These are phyloP conservation scores for Podospora bellae-mahoneyi DNA, from an alignment of 495 filamentous ascomycete species.

Conservation along the genomic window DNA sequence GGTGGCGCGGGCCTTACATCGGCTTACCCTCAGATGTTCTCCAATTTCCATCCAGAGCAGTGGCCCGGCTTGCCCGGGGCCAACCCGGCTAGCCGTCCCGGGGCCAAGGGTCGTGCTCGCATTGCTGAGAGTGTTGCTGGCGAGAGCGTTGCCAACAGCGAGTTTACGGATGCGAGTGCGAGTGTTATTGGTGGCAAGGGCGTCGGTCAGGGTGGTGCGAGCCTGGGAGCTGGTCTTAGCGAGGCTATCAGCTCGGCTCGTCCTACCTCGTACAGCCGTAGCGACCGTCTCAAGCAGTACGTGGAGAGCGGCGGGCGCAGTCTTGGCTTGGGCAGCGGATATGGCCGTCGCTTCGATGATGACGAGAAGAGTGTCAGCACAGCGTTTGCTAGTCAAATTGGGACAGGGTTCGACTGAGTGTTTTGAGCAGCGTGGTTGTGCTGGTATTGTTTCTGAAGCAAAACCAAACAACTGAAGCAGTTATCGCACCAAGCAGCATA, in stretches of 20 bases:
- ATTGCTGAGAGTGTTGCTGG: slow-evolving; percentile 78
- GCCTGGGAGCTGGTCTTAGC: slow-evolving; percentile 72
- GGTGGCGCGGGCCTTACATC: slow-evolving; percentile 74
- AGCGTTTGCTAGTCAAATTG: slow-evolving; percentile 92
- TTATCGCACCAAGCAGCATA: slow-evolving; percentile 10
- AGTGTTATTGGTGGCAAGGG: slow-evolving; percentile 70
- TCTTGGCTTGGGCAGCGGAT: slow-evolving; percentile 63
- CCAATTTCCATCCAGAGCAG: slow-evolving; percentile 76
- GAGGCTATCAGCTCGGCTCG: slow-evolving; percentile 52
- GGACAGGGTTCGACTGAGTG: slow-evolving; percentile 79
- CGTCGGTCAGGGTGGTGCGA: slow-evolving; percentile 69
- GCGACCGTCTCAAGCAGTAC: slow-evolving; percentile 78
- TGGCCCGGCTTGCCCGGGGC: slow-evolving; percentile 82
- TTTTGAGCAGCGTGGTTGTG: slow-evolving; percentile 8
- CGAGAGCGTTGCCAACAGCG: slow-evolving; percentile 84
- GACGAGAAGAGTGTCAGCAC: slow-evolving; percentile 94
- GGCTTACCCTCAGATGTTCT: slow-evolving; percentile 93
- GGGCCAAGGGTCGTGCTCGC: slow-evolving; percentile 55
- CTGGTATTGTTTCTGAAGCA: slow-evolving; percentile 21
- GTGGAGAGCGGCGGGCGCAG: slow-evolving; percentile 65
- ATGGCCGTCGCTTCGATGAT: slow-evolving; percentile 80
- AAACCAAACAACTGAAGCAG: slow-evolving; percentile 18
- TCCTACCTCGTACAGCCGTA: slow-evolving; percentile 47
- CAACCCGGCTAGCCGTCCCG: slow-evolving; percentile 52
- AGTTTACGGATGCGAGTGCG: slow-evolving; percentile 75